Evolutionary conservation across 305 asterid genomes (phyloP).

Genomic region (Salvia sclarea): DNA sequence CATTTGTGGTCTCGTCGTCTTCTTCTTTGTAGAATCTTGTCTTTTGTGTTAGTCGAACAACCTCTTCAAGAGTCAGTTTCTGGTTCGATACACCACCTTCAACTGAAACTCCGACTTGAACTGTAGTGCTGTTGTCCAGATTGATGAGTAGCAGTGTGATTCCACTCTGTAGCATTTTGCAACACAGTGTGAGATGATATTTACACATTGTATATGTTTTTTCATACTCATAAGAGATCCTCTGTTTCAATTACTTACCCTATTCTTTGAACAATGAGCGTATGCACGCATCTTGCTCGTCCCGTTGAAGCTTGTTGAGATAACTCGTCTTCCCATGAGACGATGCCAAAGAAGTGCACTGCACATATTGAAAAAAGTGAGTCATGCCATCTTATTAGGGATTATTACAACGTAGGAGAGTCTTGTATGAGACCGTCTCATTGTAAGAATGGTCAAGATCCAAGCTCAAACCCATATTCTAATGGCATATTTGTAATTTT

Average conservation of each 20-base stretch:
- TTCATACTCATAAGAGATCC: not conserved
- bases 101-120: constrained; percentile 48
- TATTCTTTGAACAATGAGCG: constrained; percentile 72
- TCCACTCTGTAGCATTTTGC: constrained; percentile 55
- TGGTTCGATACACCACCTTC: constrained; percentile 36
- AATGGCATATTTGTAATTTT: no score
- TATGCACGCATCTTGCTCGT: constrained; percentile 65
- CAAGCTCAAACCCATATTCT: no score
- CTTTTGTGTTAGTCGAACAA: constrained; percentile 29
- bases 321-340: constrained; percentile 71
- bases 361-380: constrained; percentile 23
- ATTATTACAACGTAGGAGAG: no score
- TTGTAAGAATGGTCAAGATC: no score
- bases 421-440: no score
- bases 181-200: not conserved
- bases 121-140: constrained; percentile 53
- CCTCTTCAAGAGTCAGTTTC: constrained; percentile 25
- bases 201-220: not conserved
- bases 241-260: constrained; percentile 47
- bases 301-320: constrained; percentile 58
- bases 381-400: not conserved
- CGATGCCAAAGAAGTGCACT: constrained; percentile 96
- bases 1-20: not conserved
- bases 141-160: constrained; percentile 77
- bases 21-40: constrained; percentile 19